Evolutionary conservation across 768 basidiomycete species (phyloP).

Genomic region (Kwoniella sp.): DNA sequence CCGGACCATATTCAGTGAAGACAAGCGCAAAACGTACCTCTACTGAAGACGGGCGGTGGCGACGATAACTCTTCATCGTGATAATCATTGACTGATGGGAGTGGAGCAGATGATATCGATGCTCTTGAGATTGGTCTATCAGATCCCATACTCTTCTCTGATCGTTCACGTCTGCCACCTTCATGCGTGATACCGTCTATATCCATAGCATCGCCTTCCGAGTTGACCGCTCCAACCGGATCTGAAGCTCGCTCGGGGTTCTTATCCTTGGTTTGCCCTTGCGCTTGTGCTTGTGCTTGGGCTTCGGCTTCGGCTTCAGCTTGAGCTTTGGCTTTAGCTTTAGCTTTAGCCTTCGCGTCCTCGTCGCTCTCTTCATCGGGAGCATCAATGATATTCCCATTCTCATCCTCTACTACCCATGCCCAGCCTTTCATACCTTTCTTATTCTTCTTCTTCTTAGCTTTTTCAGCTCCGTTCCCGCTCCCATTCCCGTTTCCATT

Average conservation of each 20-base stretch:
- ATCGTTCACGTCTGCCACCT: neutral
- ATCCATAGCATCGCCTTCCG: too few relatives aligned
- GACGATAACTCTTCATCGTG: neutral
- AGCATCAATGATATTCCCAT: slow-evolving; percentile 32
- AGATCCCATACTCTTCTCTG: neutral
- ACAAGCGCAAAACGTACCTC: neutral
- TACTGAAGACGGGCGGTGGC: neutral
- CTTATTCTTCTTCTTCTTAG: slow-evolving; percentile 27
- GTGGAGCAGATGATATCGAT: neutral
- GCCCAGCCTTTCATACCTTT: slow-evolving; percentile 38
- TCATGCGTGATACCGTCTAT: too few relatives aligned
- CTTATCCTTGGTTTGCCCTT: too few relatives aligned
- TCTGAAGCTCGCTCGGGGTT: too few relatives aligned
- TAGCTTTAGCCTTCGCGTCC: neutral
- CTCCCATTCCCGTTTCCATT: neutral
- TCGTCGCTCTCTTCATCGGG: slow-evolving; percentile 9
- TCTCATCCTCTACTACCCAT: slow-evolving; percentile 30
- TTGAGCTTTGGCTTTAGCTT: neutral
- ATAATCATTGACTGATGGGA: neutral
- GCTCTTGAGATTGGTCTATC: neutral
- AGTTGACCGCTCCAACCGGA: too few relatives aligned
- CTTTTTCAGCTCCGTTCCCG: neutral
- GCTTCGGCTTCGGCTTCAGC: neutral
- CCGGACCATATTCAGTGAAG: too few relatives aligned
- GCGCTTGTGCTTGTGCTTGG: too few relatives aligned